A percentile compares a stretch with the other conserved stretches of the same genome.
These are phyloP conservation scores for Aureobasidium lini DNA, from an alignment of 2,329 filamentous ascomycete species.

Conservation along the genomic window DNA sequence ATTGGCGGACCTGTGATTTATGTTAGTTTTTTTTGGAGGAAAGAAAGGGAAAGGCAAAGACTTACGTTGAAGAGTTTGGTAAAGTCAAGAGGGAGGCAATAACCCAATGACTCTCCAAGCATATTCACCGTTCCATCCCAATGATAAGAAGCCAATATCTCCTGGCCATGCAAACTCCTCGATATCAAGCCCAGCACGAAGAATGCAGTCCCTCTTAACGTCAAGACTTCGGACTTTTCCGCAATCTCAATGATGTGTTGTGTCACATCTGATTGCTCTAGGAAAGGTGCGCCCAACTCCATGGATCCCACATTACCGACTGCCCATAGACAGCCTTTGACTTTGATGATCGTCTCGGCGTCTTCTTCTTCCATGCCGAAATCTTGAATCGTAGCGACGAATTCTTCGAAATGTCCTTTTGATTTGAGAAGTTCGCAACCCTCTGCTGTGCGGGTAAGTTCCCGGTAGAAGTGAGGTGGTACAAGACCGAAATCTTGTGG, in stretches of 20 bases:
- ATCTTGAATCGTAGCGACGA: slow-evolving; percentile 79
- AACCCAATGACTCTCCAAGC: slow-evolving; percentile 74
- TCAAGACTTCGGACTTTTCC: slow-evolving; percentile 81
- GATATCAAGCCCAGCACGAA: slow-evolving; percentile 92
- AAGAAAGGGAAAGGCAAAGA: neutral
- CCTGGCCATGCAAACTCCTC: slow-evolving; percentile 80
- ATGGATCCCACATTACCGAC: slow-evolving; percentile 97
- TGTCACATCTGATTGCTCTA: slow-evolving; percentile 85
- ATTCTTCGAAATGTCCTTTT: slow-evolving; percentile 95
- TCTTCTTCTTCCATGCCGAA: slow-evolving; percentile 81
- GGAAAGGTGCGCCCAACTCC: slow-evolving; percentile 90
- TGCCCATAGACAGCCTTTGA: slow-evolving; percentile 95
- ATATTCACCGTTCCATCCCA: slow-evolving; percentile 89
- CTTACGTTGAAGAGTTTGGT: slow-evolving; percentile 66
- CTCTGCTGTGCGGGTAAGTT: slow-evolving; percentile 85
- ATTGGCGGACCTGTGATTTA: slow-evolving; percentile 30
- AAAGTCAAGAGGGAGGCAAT: slow-evolving; percentile 77
- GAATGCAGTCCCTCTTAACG: slow-evolving; percentile 88
- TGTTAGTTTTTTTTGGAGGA: neutral
- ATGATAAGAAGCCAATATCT: slow-evolving; percentile 80
- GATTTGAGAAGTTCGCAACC: slow-evolving; percentile 83
- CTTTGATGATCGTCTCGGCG: slow-evolving; percentile 75
- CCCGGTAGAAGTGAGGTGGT: slow-evolving; percentile 96
- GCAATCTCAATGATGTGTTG: slow-evolving; percentile 82
- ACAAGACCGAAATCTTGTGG: slow-evolving; percentile 52